Conservation (phyloP, 352 stramenopile genomes). For the Pythium oligandrum region DNA sequence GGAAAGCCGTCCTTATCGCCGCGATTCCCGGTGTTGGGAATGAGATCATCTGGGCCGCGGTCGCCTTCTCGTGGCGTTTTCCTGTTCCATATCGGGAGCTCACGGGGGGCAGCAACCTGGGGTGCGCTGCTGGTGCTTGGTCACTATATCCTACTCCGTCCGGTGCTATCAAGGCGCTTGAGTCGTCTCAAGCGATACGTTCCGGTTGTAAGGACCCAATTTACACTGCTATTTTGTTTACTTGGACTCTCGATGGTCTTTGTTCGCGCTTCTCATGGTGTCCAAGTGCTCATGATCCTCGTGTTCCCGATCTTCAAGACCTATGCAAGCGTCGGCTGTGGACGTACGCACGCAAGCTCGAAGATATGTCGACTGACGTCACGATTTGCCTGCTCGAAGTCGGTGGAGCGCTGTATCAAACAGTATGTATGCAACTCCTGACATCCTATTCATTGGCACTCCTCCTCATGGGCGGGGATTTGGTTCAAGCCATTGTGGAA, state of each 20-base stretch:
- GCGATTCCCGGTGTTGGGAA: constrained; percentile 2
- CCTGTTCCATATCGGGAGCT: constrained; percentile 14
- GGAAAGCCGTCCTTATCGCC: constrained; percentile 3
- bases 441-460: constrained; percentile 1
- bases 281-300: constrained; percentile 9
- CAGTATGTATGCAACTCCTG: constrained; percentile 14
- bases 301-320: constrained; percentile 12
- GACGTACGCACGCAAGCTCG: constrained; percentile 6
- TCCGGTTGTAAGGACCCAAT: constrained; percentile 3
- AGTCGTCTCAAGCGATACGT: constrained; percentile 5
- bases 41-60: constrained; percentile 10
- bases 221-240: constrained; percentile 12
- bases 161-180: background rate
- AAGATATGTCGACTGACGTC: constrained; percentile 16
- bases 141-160: constrained; percentile 2
- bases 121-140: background rate
- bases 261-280: background rate
- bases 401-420: constrained; percentile 16
- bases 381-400: constrained; percentile 19
- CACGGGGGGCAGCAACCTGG: constrained; percentile 5
- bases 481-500: constrained; percentile 3
- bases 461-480: background rate
- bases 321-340: constrained; percentile 12
- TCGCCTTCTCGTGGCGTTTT: constrained; percentile 10
- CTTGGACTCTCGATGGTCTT: constrained; percentile 13